Evolutionary conservation across 768 basidiomycete genomes (phyloP).

Genomic region (Macrolepiota fuliginosa): DNA sequence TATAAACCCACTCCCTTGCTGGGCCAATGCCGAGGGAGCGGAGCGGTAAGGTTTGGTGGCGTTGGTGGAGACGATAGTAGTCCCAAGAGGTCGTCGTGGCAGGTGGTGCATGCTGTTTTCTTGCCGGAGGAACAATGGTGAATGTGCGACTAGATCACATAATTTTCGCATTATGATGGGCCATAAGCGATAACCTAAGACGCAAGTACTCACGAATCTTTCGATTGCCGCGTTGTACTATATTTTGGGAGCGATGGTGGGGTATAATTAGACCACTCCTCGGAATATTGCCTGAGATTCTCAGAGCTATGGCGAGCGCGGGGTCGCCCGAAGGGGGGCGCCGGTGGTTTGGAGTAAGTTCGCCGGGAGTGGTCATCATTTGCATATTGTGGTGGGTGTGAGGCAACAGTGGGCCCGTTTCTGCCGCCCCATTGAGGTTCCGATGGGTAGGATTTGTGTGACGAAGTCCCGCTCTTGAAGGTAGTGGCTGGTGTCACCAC

Average conservation of each 20-base stretch:
- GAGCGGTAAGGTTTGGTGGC: constrained; percentile 27
- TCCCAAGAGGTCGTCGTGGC: constrained; percentile 3
- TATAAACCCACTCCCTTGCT: constrained; percentile 67
- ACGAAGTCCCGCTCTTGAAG: constrained; percentile 15
- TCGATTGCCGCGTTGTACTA: background rate
- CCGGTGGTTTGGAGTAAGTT: background rate
- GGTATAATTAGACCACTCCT: background rate
- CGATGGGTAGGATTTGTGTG: constrained; percentile 20
- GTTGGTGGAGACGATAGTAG: background rate
- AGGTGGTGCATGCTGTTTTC: background rate
- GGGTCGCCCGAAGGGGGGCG: background rate
- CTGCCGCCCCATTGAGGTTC: constrained; percentile 9
- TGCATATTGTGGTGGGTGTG: constrained; percentile 1
- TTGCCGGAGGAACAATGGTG: constrained; percentile 5
- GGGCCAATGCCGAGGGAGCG: constrained; percentile 37
- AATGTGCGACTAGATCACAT: background rate
- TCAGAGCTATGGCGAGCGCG: constrained; percentile 3
- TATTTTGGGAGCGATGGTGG: background rate
- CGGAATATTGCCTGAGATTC: background rate
- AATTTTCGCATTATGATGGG: no score
- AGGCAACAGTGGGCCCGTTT: background rate
- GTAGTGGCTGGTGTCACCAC: constrained; percentile 29
- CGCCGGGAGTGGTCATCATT: background rate
- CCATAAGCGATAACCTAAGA: background rate
- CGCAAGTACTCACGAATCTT: constrained; percentile 6